Conservation (phyloP, 2,329 filamentous ascomycete species). For the Ophiostoma sp. region DNA sequence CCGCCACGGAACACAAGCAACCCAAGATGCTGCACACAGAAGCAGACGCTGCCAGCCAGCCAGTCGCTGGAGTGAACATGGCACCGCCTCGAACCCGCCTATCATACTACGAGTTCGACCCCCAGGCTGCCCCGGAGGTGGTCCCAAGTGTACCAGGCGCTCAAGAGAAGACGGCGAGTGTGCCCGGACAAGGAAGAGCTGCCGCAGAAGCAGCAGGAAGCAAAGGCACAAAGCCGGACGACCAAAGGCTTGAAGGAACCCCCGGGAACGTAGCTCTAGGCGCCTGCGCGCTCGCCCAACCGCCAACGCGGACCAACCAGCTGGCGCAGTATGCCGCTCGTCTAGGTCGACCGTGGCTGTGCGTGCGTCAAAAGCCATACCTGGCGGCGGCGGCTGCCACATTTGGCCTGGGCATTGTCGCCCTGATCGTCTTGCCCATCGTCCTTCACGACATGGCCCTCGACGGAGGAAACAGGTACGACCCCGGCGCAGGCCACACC, state of each 20-base stretch:
- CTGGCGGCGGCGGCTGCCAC: constrained; percentile 15
- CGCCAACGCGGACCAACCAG: neutral
- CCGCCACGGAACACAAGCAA: neutral
- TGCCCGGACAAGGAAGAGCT: neutral
- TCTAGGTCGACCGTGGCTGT: neutral
- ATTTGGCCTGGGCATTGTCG: constrained; percentile 16
- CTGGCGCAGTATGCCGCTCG: neutral
- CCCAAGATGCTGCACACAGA: constrained; percentile 1
- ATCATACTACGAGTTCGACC: constrained; percentile 20
- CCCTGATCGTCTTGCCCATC: constrained; percentile 20
- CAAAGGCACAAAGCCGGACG: neutral
- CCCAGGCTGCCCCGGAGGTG: constrained; percentile 15
- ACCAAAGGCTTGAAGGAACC: neutral
- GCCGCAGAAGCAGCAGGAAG: neutral
- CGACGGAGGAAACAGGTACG: neutral
- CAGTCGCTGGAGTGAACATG: neutral
- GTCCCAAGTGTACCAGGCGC: neutral
- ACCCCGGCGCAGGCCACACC: too few species aligned
- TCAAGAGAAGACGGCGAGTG: neutral
- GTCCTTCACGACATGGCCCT: constrained; percentile 20
- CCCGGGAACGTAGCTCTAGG: neutral
- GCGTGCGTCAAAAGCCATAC: constrained; percentile 19
- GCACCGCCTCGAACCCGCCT: too few species aligned
- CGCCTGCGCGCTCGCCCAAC: too few species aligned
- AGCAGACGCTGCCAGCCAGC: neutral